Conservation (phyloP, 441 rosid species). For the Bocquillonia castaneifolia region DNA sequence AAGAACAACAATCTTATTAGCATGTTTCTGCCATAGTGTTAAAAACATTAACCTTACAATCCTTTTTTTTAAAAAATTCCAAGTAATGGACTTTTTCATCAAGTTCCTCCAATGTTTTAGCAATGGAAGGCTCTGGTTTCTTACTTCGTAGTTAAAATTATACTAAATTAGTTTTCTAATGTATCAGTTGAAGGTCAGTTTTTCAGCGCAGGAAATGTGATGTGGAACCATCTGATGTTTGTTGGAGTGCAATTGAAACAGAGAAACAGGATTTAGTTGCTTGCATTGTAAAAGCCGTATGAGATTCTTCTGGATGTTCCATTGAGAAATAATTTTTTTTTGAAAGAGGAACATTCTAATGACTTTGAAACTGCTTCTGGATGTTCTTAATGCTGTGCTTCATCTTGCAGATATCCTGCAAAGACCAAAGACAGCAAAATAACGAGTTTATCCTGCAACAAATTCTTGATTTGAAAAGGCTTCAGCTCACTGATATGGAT, state of each 20-base stretch:
- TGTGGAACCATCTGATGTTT: not conserved
- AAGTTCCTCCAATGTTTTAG: not conserved
- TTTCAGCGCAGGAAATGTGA: not conserved
- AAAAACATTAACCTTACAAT: not conserved
- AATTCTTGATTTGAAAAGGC: constrained; percentile 59
- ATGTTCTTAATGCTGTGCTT: constrained; percentile 14
- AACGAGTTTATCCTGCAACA: constrained; percentile 53
- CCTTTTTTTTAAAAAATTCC: not conserved
- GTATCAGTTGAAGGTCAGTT: not conserved
- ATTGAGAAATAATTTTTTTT: not conserved
- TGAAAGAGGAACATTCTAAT: not conserved
- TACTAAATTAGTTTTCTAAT: not conserved
- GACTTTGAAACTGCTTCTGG: not conserved
- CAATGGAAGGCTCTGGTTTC: not conserved
- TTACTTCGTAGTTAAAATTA: too few species aligned
- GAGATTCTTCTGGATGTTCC: not conserved
- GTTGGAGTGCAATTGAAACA: not conserved
- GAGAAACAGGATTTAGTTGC: not conserved
- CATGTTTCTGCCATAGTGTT: too few species aligned
- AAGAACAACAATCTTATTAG: too few species aligned
- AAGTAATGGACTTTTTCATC: not conserved
- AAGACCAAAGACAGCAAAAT: constrained; percentile 38
- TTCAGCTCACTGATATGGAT: constrained; percentile 45
- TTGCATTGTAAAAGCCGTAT: not conserved
- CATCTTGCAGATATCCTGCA: constrained; percentile 29